Percentiles rank a stretch among this genome's conserved stretches.
phyloP scores from a whole-genome alignment of 495 filamentous ascomycete genomes.

The Chaetomium cochliodes region DNA sequence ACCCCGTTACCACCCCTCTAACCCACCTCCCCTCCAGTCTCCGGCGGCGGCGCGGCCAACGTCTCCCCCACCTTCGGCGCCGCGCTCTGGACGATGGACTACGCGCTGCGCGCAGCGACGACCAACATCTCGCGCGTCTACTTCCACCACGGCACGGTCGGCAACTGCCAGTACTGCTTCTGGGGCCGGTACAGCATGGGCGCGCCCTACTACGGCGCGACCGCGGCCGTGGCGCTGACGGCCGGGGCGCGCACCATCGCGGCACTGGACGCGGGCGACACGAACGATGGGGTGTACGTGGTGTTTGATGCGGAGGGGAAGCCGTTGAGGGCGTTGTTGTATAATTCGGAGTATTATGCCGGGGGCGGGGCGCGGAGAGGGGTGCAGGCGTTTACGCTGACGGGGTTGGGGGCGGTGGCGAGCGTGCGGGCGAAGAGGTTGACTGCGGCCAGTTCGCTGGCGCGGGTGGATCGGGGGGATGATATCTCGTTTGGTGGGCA shows the following conservation, averaged over 20 bases:
- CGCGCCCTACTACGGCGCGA: constrained; percentile 59
- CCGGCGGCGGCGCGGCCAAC: constrained; percentile 49
- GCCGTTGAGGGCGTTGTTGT: constrained; percentile 49
- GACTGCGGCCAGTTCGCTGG: constrained; percentile 50
- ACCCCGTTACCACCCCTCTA: background rate
- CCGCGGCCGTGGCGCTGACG: constrained; percentile 53
- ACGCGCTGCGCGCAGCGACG: constrained; percentile 49
- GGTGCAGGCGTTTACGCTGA: constrained; percentile 48
- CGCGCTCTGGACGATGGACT: constrained; percentile 61
- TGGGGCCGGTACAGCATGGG: constrained; percentile 58
- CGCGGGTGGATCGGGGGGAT: constrained; percentile 50
- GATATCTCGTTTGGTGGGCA: constrained; percentile 54
- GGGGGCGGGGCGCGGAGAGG: constrained; percentile 44
- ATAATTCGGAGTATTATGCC: constrained; percentile 59
- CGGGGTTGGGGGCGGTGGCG: constrained; percentile 39
- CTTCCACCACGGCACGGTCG: constrained; percentile 63
- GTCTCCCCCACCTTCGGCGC: constrained; percentile 60
- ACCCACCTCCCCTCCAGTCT: constrained; percentile 28
- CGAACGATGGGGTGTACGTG: constrained; percentile 53
- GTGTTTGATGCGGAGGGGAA: constrained; percentile 45
- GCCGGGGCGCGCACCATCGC: constrained; percentile 53
- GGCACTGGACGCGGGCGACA: constrained; percentile 50
- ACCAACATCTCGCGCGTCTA: constrained; percentile 53
- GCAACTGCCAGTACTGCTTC: constrained; percentile 62
- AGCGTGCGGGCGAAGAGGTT: constrained; percentile 49